Evolutionary conservation across 805 yeast genomes (phyloP).

Genomic region (Candida sanyiensis): DNA sequence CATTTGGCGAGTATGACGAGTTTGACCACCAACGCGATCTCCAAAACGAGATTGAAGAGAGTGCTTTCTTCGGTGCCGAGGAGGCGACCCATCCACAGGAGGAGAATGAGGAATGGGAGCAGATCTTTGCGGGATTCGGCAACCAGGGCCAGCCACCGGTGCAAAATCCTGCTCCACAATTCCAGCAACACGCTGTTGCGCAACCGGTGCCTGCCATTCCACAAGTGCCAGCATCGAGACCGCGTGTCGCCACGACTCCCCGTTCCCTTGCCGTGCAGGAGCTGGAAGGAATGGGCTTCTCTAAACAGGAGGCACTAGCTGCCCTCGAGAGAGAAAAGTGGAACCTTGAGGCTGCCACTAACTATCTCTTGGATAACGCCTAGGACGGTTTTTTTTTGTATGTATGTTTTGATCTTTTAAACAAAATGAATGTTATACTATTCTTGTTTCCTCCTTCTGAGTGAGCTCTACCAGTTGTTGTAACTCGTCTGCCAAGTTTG

Average conservation of each 20-base stretch:
- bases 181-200: slow-evolving; percentile 8
- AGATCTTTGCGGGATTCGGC: slow-evolving; percentile 84
- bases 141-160: slow-evolving; percentile 33
- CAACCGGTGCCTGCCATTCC: slow-evolving; percentile 5
- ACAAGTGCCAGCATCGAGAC: slow-evolving; percentile 15
- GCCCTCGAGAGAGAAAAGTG: slow-evolving; percentile 69
- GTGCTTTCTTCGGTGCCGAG: slow-evolving; percentile 23
- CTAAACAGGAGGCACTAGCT: slow-evolving; percentile 51
- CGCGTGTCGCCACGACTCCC: slow-evolving; percentile 39
- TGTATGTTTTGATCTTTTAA: neutral
- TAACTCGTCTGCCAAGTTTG: slow-evolving; percentile 11
- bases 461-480: slow-evolving; percentile 12
- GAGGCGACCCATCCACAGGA: slow-evolving; percentile 11
- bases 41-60: slow-evolving; percentile 20
- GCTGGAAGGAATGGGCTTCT: slow-evolving; percentile 86
- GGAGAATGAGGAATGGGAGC: slow-evolving; percentile 83
- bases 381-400: slow-evolving; percentile 6
- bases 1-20: slow-evolving; percentile 21
- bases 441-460: slow-evolving; percentile 3
- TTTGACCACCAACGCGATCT: slow-evolving; percentile 17
- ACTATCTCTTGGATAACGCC: slow-evolving; percentile 70
- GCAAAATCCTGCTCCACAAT: slow-evolving; percentile 8
- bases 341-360: slow-evolving; percentile 84
- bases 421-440: neutral
- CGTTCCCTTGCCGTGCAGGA: slow-evolving; percentile 63